A percentile compares a stretch with the other conserved stretches of the same genome.
These are phyloP conservation scores for Rhododendron simsii DNA, from an alignment of 148 eudicot species.

Conservation along the genomic window DNA sequence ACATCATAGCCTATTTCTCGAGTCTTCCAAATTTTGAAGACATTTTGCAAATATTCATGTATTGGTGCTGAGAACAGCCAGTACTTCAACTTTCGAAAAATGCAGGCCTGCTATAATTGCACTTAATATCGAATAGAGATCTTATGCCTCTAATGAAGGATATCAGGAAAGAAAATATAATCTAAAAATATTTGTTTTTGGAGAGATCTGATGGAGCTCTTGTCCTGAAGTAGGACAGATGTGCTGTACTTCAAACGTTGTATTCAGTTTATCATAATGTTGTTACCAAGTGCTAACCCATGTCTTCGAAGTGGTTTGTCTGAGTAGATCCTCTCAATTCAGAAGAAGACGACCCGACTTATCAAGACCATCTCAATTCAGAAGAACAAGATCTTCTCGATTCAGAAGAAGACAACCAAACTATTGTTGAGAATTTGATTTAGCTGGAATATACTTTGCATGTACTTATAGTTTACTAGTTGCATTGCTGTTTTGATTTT, in stretches of 20 bases:
- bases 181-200: neutral
- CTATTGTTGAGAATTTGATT: neutral
- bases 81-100: neutral
- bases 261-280: neutral
- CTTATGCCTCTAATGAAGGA: neutral
- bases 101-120: neutral
- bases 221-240: neutral
- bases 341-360: no score
- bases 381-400: no score
- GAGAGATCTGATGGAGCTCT: neutral
- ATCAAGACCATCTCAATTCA: no score
- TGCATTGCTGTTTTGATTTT: neutral
- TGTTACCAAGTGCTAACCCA: neutral
- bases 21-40: neutral
- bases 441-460: neutral
- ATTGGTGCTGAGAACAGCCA: neutral
- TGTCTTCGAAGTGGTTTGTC: neutral
- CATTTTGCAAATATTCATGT: neutral
- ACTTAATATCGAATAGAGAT: neutral
- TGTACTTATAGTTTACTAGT: neutral
- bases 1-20: neutral
- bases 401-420: no score
- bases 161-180: neutral
- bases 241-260: neutral
- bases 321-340: no score